Evolutionary conservation across 768 basidiomycete genomes (phyloP), one percentile per base, ranked within the genome.

Genomic region (Pulveroboletus ravenelii): DNA sequence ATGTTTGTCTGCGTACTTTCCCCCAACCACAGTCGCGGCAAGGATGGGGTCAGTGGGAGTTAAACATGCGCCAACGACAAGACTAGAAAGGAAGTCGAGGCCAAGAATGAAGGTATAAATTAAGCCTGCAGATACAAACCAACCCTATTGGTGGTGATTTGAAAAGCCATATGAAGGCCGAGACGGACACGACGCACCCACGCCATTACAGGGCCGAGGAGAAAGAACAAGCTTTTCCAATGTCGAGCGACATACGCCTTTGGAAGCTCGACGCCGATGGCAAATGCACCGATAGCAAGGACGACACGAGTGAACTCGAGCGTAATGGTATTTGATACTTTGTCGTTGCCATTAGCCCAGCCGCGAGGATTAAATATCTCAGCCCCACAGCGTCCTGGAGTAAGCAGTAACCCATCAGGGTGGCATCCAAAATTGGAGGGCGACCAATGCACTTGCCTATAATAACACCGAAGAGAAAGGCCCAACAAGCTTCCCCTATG

Each of bases 1-100:
- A 62, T 97, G 95, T 65, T 97, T 96, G 67, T 97, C 89, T 3
- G 96, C 96, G 72, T 92, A 99, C 72, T 90, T 94, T 30, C 95
- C 95, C 61, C 95, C 95, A 10, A 91, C 81, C 31, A 91, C 93
- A 9, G 68, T 68, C 31, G 66, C 66, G 30, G 66, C 66, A 17
- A 68, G 62, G 45, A 68, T 68, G 6, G 66, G 66, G n/a, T 68
- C 66, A 12, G 96, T 99, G 1, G 92, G 92, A 0, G 93, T 95
- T 32, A 94, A 80, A 67, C 90, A 93, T 0, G 96, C 93, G 15
- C 89, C 93, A 47, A 97, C 82, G 43, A 88, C 91, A 55, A 98
- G 78, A 46, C 87, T 83, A 6, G 91, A 89, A 34, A 97, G 78
- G 73, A 97, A 97, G 65, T 80, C 82, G 64, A 98, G 81, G 2